These are phyloP conservation scores for Nothophoma quercina DNA, from an alignment of 2,329 filamentous ascomycete genomes.

Conservation along the genomic window DNA sequence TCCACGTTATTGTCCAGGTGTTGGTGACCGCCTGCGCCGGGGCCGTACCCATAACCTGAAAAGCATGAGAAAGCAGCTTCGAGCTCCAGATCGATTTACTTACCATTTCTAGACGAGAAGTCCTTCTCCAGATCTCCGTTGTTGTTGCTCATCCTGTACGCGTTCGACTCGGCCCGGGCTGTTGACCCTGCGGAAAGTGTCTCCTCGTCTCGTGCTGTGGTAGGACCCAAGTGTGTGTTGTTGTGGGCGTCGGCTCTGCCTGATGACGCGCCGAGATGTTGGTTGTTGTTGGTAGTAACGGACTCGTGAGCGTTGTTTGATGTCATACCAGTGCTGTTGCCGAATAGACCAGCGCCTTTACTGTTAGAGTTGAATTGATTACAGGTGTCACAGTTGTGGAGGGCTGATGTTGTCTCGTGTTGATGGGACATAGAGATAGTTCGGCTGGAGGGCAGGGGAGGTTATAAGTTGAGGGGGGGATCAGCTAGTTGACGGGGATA, in stretches of 20 bases:
- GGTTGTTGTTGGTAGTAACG: slow-evolving; percentile 21
- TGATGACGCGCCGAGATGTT: slow-evolving; percentile 22
- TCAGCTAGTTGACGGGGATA: slow-evolving; percentile 12
- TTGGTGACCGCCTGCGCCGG: slow-evolving; percentile 20
- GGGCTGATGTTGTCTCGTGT: slow-evolving; percentile 15
- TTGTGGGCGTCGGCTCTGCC: slow-evolving; percentile 19
- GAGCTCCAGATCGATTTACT: neutral
- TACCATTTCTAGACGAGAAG: slow-evolving; percentile 47
- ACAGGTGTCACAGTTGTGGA: slow-evolving; percentile 7
- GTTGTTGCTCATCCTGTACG: slow-evolving; percentile 26
- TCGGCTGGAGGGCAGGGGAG: slow-evolving; percentile 10
- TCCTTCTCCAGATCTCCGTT: slow-evolving; percentile 53
- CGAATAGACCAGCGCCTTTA: slow-evolving; percentile 16
- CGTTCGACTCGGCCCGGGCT: slow-evolving; percentile 30
- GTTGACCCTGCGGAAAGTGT: slow-evolving; percentile 37
- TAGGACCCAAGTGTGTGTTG: slow-evolving; percentile 30
- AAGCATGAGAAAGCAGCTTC: neutral
- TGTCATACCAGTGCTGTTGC: slow-evolving; percentile 26
- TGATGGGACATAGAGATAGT: slow-evolving; percentile 19
- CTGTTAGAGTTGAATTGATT: neutral
- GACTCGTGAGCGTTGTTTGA: slow-evolving; percentile 17
- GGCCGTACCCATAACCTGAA: slow-evolving; percentile 26
- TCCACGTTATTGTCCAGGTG: slow-evolving; percentile 39
- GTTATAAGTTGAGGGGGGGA: slow-evolving; percentile 23
- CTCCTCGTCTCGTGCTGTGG: slow-evolving; percentile 31